phyloP scores from a whole-genome alignment of 768 basidiomycete species.

The Panellus pusillus region DNA sequence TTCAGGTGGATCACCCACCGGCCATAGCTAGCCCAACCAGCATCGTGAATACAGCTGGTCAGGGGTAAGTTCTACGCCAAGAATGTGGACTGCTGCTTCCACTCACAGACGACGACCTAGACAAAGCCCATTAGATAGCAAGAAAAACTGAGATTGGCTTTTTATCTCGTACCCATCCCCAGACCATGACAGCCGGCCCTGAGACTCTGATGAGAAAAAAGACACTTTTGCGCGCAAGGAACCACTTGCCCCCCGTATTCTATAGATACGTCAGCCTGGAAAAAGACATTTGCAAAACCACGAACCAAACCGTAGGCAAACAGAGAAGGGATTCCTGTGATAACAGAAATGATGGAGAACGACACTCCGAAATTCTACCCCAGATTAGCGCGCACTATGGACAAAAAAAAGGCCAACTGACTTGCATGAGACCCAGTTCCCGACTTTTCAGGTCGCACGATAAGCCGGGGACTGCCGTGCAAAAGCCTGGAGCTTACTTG shows the following conservation, averaged over 20 bases:
- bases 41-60: constrained; percentile 64
- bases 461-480: neutral
- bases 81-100: neutral
- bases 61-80: neutral
- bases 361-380: constrained; percentile 69
- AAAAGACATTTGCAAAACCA: constrained; percentile 1
- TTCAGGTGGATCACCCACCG: constrained; percentile 36
- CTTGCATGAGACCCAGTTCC: constrained; percentile 63
- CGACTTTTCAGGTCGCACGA: constrained; percentile 39
- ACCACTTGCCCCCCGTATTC: constrained; percentile 55
- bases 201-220: neutral
- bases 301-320: constrained; percentile 69
- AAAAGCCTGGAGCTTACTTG: constrained; percentile 37
- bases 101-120: constrained; percentile 53
- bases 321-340: constrained; percentile 69
- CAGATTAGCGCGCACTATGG: constrained; percentile 4
- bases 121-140: no score
- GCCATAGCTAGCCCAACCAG: constrained; percentile 76
- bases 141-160: no score
- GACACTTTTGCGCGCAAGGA: no score
- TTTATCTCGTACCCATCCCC: constrained; percentile 49
- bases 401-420: constrained; percentile 26
- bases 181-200: constrained; percentile 76
- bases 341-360: constrained; percentile 75
- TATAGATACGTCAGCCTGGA: constrained; percentile 24